Evolutionary conservation across 345 rosid species (phyloP), one percentile per base, ranked within the genome.

Genomic region (Pugionium cornutum): DNA sequence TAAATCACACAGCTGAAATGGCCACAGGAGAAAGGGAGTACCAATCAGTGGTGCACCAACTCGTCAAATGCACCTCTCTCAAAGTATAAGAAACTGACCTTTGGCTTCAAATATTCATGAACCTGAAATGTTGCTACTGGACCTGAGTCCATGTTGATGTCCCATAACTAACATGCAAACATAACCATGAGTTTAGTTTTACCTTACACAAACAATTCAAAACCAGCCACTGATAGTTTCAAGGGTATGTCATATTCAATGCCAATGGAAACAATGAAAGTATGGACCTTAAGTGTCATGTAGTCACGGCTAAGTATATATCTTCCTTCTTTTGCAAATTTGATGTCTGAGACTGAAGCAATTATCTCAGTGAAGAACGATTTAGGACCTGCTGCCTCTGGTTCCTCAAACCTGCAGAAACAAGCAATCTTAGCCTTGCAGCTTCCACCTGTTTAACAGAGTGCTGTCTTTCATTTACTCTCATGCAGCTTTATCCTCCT

Each of bases 81-180:
- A 30, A 50, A 68, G 58, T 37, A 64, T 5, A 65, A 31, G 27
- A 78, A 53, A 29, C 70, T 63, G 48, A 89, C 96, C 94, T 82
- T 86, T 51, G 92, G 98, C 70, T 95, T 83, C 61, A 91, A 73
- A 74, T 91, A 51, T 79, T 91, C 95, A 53, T 91, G 98, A 78
- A 91, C 96, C 73, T 82, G 92, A 83, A 86, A 84, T n/a, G 92
- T 85, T 75, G 92, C 78, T 73, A 91, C 95, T 11, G 99, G 99
- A 75, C 99, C 94, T 9, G 94, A 88, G 81, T 92, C 97, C 98
- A 92, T 18, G 18, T 18, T 18, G 18, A 18, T 18, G 18, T 89
- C 98, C 98, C 98, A 91, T 65, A 91, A 76, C 83, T 82, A 72
- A 44, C 63, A 75, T 11, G 64, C 18, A 48, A 50, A 28, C 25